Evolutionary conservation across 352 stramenopile genomes (phyloP).

Genomic region (Saprolegnia diclina): DNA sequence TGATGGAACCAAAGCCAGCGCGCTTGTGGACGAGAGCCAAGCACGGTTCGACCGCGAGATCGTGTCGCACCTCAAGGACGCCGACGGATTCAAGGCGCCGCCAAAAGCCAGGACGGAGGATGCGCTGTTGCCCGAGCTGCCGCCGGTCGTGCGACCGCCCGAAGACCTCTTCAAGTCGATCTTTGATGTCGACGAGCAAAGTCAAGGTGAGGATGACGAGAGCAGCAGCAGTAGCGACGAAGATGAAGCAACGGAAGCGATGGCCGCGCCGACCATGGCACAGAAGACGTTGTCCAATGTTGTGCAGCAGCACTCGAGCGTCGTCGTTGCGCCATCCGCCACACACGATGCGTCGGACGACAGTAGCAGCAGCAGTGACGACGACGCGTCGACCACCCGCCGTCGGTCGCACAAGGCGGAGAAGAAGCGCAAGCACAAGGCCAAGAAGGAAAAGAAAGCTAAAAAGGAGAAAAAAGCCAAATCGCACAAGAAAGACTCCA

Average conservation of each 20-base stretch:
- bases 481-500: slow-evolving; percentile 17
- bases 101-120: too few relatives aligned
- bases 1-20: not conserved
- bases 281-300: too few relatives aligned
- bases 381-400: not conserved
- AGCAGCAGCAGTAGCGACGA: slow-evolving; percentile 27
- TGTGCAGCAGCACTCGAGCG: slow-evolving; percentile 6
- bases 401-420: slow-evolving; percentile 25
- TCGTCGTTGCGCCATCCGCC: not conserved
- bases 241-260: slow-evolving; percentile 22
- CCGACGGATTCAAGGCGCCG: slow-evolving; percentile 25
- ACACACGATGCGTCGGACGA: not conserved
- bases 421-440: slow-evolving; percentile 25
- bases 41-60: slow-evolving; percentile 71
- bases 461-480: slow-evolving; percentile 27
- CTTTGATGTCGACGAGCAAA: slow-evolving; percentile 65
- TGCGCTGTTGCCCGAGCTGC: slow-evolving; percentile 41
- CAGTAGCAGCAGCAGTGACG: not conserved
- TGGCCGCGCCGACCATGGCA: too few relatives aligned
- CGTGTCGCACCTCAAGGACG: slow-evolving; percentile 61
- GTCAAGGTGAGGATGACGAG: slow-evolving; percentile 35
- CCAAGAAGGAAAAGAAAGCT: slow-evolving; percentile 25
- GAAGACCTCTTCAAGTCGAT: slow-evolving; percentile 66
- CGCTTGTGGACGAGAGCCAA: slow-evolving; percentile 31
- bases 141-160: slow-evolving; percentile 39